Evolutionary conservation across 2,329 filamentous ascomycete genomes (phyloP), one percentile per base, ranked within the genome.

Genomic region (Cladosporium cucumerinum): DNA sequence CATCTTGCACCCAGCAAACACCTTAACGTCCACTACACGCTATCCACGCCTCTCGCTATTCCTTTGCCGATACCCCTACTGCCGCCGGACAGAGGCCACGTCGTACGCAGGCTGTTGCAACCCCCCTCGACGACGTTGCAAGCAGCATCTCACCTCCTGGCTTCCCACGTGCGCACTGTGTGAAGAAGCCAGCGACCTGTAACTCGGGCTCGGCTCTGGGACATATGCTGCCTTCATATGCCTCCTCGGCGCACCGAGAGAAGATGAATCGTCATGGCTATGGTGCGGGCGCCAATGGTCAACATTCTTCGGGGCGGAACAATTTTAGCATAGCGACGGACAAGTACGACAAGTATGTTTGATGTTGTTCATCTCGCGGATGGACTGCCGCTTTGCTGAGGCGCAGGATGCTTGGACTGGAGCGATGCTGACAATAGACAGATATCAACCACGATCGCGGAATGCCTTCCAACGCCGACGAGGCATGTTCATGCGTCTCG

Each of bases 261-360:
- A 90, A 89, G 87, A 93, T 95, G 87, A 91, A 94, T 77, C 87
- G 92, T 82, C 92, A 96, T 84, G 89, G 89, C 78, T 94, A 90
- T 60, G 65, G 69, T 60, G 64, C 57, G 79, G 87, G 69, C 61
- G 87, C 89, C 68, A 96, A 95, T 82, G 93, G 92, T 77, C 80
- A 84, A 71, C 93, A 95, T 61, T 57, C 57, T 57, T 61, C 63
- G 26, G 72, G 82, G 81, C 72, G 81, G 80, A 74, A 91, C 54
- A 74, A 91, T 54, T 94, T 96, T 76, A 92, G 92, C 70, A 93
- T 96, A 74, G 92, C 91, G 71, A 91, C 92, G 71, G 92, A 97
- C 78, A 91, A 92, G 90, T 96, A 86, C 74, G 84, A 74, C 69
- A 71, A 70, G 70, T 70, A 60, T 66, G 68, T 66, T 48, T 49